A percentile compares a stretch with the other conserved stretches of the same genome.
These are phyloP conservation scores for Globisporangium canariense DNA, from an alignment of 352 stramenopile species.

Conservation along the genomic window DNA sequence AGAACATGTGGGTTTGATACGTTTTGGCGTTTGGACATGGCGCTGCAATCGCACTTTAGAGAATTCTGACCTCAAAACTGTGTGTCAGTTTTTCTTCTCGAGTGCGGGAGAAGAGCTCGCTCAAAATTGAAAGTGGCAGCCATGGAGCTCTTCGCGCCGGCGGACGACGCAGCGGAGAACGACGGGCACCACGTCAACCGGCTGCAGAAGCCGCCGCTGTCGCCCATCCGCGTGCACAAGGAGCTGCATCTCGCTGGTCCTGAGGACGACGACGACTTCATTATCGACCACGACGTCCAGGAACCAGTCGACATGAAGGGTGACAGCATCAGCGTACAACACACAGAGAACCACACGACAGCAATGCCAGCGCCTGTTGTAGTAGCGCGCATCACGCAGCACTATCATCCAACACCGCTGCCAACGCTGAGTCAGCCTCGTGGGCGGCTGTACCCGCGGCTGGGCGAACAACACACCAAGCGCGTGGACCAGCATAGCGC, in stretches of 20 bases:
- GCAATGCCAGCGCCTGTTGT: neutral
- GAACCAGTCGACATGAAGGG: neutral
- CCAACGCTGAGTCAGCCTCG: neutral
- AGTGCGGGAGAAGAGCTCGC: neutral
- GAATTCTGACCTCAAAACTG: no score
- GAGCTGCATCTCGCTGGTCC: neutral
- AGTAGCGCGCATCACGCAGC: neutral
- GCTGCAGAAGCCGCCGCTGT: slow-evolving; percentile 5
- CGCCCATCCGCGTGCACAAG: neutral
- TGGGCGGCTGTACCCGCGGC: neutral
- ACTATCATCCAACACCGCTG: neutral
- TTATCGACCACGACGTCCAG: neutral
- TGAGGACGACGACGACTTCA: slow-evolving; percentile 9
- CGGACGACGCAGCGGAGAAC: neutral
- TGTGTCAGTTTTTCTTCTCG: no score
- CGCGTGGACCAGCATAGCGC: neutral
- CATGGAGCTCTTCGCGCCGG: neutral
- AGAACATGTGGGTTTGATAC: no score
- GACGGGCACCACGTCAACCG: slow-evolving; percentile 5
- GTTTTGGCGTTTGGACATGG: no score
- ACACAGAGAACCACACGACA: neutral
- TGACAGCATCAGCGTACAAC: neutral
- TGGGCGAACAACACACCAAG: neutral
- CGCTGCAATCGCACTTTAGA: no score
- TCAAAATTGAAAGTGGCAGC: neutral